Evolutionary conservation across 2,329 filamentous ascomycete genomes (phyloP).

Genomic region (Diaporthe sp.): DNA sequence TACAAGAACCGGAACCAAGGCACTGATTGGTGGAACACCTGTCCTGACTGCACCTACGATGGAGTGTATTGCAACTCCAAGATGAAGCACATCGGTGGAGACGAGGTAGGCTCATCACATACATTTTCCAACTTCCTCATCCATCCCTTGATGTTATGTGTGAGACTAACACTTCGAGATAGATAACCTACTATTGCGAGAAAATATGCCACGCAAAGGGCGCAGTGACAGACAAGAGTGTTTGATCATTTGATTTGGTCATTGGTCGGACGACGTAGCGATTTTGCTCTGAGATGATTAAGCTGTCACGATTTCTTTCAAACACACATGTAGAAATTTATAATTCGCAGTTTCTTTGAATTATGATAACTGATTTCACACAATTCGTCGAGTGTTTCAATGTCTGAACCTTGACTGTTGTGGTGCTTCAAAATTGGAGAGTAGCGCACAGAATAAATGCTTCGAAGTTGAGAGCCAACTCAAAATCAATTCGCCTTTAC

Average conservation of each 20-base stretch:
- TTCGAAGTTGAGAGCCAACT: neutral
- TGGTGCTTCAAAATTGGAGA: too few relatives aligned
- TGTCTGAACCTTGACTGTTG: too few relatives aligned
- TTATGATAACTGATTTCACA: neutral
- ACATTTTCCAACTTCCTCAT: neutral
- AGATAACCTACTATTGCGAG: conserved; percentile 8
- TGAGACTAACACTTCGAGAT: neutral
- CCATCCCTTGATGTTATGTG: neutral
- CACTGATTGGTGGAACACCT: conserved; percentile 18
- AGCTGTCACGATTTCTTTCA: neutral
- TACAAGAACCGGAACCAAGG: conserved; percentile 14
- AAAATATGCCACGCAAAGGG: conserved; percentile 10
- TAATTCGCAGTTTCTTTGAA: neutral
- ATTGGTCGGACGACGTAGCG: neutral
- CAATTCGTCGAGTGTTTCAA: neutral
- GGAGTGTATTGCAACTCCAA: conserved; percentile 10
- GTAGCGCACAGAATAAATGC: neutral
- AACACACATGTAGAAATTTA: neutral
- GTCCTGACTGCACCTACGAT: conserved; percentile 12
- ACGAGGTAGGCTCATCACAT: neutral
- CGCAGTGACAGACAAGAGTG: conserved; percentile 3
- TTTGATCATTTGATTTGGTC: neutral
- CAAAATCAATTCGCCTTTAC: neutral
- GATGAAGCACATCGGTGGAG: conserved; percentile 8
- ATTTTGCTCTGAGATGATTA: neutral